A percentile compares a stretch with the other conserved stretches of the same genome.
Conservation (phyloP, 176 grass and related monocot species). For the Olyra latifolia region DNA sequence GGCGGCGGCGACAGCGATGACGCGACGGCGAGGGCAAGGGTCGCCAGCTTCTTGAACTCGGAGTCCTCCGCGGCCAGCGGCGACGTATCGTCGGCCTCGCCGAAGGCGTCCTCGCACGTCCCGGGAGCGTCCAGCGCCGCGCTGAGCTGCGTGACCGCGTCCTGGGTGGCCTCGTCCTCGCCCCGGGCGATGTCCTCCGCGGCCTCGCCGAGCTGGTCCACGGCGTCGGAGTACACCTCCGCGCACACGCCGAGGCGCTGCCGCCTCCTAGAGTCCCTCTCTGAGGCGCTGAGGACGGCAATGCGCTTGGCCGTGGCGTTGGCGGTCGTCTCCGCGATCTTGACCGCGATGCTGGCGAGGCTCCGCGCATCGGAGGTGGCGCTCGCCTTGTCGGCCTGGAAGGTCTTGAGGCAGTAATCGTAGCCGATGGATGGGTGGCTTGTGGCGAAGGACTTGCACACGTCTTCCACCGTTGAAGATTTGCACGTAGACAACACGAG, state of each 20-base stretch:
- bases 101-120: slow-evolving; percentile 70
- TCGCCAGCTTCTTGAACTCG: slow-evolving; percentile 56
- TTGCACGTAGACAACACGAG: slow-evolving; percentile 2
- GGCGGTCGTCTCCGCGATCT: slow-evolving; percentile 43
- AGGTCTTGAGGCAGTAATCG: slow-evolving; percentile 54
- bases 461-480: slow-evolving; percentile 37
- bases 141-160: slow-evolving; percentile 52
- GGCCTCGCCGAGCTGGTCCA: slow-evolving; percentile 53
- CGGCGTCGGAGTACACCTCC: slow-evolving; percentile 56
- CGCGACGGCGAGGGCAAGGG: slow-evolving; percentile 51
- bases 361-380: slow-evolving; percentile 14
- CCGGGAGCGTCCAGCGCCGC: slow-evolving; percentile 47
- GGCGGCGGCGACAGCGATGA: slow-evolving; percentile 24
- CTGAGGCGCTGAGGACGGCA: slow-evolving; percentile 34
- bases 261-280: slow-evolving; percentile 32
- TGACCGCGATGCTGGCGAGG: slow-evolving; percentile 54
- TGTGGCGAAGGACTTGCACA: slow-evolving; percentile 49
- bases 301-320: slow-evolving; percentile 41
- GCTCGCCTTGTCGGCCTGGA: slow-evolving; percentile 42
- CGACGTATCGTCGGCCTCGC: slow-evolving; percentile 46
- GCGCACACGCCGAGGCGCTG: slow-evolving; percentile 44
- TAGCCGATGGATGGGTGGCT: slow-evolving; percentile 38
- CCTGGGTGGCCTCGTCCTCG: neutral
- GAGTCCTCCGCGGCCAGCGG: slow-evolving; percentile 47
- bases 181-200: slow-evolving; percentile 29